phyloP scores from a whole-genome alignment of 2,329 filamentous ascomycete species.

The Talaromyces verruculosus region DNA sequence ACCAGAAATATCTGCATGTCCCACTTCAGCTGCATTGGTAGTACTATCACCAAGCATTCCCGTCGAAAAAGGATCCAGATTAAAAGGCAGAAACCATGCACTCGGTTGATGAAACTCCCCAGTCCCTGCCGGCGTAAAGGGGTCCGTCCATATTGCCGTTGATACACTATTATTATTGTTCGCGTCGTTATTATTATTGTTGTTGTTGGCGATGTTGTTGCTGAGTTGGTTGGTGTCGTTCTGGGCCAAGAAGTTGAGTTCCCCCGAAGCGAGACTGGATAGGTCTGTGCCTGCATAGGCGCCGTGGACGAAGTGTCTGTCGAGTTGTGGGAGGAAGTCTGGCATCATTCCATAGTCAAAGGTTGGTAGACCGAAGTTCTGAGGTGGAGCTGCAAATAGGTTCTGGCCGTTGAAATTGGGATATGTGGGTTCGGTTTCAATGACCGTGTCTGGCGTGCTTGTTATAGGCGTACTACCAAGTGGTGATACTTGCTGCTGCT shows the following conservation, averaged over 20 bases:
- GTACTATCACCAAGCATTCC: slow-evolving; percentile 16
- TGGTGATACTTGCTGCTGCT: slow-evolving; percentile 30
- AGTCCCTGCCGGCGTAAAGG: slow-evolving; percentile 36
- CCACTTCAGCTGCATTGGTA: background rate
- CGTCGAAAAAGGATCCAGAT: slow-evolving; percentile 65
- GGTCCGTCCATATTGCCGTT: slow-evolving; percentile 36
- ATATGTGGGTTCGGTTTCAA: slow-evolving; percentile 21
- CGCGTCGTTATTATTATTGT: background rate
- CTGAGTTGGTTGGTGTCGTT: background rate
- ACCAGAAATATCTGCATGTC: background rate
- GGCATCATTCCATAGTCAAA: slow-evolving; percentile 42
- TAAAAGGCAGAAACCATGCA: slow-evolving; percentile 92
- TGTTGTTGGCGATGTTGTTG: background rate
- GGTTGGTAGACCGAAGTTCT: slow-evolving; percentile 33
- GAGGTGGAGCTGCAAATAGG: slow-evolving; percentile 24
- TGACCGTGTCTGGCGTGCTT: slow-evolving; percentile 25
- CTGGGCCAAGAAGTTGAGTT: slow-evolving; percentile 16
- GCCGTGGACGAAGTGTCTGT: slow-evolving; percentile 73
- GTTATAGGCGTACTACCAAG: slow-evolving; percentile 28
- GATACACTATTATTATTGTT: slow-evolving; percentile 25
- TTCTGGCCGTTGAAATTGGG: slow-evolving; percentile 27
- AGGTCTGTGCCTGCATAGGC: slow-evolving; percentile 63
- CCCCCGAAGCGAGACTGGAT: slow-evolving; percentile 34
- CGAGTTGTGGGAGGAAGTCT: slow-evolving; percentile 63
- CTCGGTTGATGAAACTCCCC: slow-evolving; percentile 50